Evolutionary conservation across 495 filamentous ascomycete genomes (phyloP), one percentile per base, ranked within the genome.

Genomic region (Penicillium psychrofluorescens): DNA sequence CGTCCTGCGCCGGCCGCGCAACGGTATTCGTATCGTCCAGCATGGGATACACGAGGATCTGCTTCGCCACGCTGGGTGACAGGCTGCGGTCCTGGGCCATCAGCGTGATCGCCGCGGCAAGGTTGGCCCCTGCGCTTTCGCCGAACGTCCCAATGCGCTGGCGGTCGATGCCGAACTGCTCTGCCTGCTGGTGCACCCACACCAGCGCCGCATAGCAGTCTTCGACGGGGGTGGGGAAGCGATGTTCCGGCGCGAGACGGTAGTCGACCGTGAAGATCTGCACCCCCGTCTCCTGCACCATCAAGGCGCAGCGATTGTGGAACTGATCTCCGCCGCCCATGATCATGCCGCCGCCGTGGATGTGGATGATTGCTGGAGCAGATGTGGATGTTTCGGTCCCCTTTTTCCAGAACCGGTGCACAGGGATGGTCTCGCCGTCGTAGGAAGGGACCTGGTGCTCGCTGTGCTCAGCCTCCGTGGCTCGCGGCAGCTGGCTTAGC

Each of bases 141-240:
- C 83, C 80, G 44, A 77, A 70, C 22, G 84, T 75, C 7, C 77
- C 75, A 22, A 88, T 75, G 36, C 80, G 76, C 8, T 64, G 48
- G 0, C 78, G 79, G 48, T 86, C 76, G 22, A 78, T 54, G 11
- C 46, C 51, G 13, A 76, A 54, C 43, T 59, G 36, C 0, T 41
- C 51, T 4, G 72, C 70, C 41, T 71, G 51, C 22, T 55, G 35
- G 45, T 64, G 53, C 1, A 67, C 44, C 71, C 71, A 76, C 7
- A 51, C 52, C 40, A 76, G 41, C 7, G 58, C 67, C 2, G 65
- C 51, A 53, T 68, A 75, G 36, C 64, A 62, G 37, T 71, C 66
- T 29, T 63, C 55, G 2, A 55, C 38, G 0, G 59, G 56, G 1
- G 50, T 59, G 13, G 59, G 60, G 35, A 59, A 54, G 7, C 58